Conservation (phyloP, 441 rosid genomes). For the Aquilaria agallochum region DNA sequence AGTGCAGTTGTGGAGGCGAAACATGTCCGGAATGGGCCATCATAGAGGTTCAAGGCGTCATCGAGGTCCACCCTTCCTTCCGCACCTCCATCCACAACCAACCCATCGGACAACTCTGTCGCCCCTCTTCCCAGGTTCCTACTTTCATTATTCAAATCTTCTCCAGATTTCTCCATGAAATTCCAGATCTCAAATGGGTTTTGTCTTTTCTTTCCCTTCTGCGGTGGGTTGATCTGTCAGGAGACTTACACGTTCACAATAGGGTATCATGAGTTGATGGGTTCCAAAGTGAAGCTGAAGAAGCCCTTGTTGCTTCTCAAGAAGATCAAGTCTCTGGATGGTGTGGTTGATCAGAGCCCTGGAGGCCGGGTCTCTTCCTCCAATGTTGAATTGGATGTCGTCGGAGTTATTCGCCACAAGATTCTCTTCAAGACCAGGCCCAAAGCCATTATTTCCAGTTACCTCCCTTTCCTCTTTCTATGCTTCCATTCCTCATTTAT, state of each 20-base stretch:
- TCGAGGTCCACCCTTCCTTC: conserved; percentile 66
- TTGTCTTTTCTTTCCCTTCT: background rate
- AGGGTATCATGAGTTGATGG: conserved; percentile 76
- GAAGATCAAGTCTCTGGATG: conserved; percentile 40
- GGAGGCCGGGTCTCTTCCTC: conserved; percentile 18
- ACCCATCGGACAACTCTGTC: conserved; percentile 71
- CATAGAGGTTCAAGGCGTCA: conserved; percentile 76
- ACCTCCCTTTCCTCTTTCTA: conserved; percentile 2
- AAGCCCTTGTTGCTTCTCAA: conserved; percentile 79
- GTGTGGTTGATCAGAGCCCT: conserved; percentile 13
- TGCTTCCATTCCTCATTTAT: background rate
- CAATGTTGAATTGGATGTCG: conserved; percentile 51
- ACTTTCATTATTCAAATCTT: background rate
- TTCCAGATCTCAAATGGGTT: background rate
- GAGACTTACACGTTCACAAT: conserved; percentile 71
- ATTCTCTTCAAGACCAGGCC: conserved; percentile 85
- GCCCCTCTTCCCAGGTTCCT: conserved; percentile 66
- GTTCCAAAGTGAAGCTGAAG: conserved; percentile 59
- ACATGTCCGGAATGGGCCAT: conserved; percentile 86
- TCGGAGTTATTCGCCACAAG: conserved; percentile 63
- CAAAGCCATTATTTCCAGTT: conserved; percentile 73
- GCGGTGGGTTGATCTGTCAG: conserved; percentile 26
- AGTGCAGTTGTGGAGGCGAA: conserved; percentile 70
- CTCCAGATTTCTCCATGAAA: background rate
- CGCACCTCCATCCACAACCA: conserved; percentile 63